Conservation (phyloP, 2,329 filamentous ascomycete genomes). For the Penicillium fuscoglaucum region DNA sequence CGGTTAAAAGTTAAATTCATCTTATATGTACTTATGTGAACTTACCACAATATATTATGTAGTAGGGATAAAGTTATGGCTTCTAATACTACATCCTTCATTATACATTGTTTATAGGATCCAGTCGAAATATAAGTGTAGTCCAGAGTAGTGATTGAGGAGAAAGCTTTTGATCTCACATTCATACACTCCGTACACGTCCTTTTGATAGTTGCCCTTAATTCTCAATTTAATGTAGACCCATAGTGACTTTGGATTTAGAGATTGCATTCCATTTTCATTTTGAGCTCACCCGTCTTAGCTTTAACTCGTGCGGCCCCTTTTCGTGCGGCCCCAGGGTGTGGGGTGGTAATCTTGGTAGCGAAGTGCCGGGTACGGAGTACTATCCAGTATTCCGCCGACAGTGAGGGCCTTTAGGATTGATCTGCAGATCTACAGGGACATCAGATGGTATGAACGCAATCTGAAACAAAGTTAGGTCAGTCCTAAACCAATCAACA, state of each 20-base stretch:
- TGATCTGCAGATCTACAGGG: background rate
- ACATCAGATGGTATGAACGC: background rate
- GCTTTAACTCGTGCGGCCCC: no score
- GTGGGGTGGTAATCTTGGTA: background rate
- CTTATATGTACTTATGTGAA: no score
- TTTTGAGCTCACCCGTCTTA: background rate
- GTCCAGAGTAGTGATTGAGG: background rate
- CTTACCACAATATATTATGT: no score
- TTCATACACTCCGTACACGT: background rate
- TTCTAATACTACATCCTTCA: background rate
- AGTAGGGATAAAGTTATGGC: background rate
- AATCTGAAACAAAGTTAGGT: background rate
- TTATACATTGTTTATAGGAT: background rate
- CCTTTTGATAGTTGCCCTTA: background rate
- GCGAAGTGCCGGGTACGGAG: no score
- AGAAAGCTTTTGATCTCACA: background rate
- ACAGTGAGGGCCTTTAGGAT: no score
- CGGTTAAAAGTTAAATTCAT: background rate
- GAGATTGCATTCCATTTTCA: background rate
- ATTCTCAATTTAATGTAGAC: background rate
- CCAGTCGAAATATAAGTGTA: no score
- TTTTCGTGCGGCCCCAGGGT: background rate
- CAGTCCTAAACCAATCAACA: background rate
- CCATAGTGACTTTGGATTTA: background rate
- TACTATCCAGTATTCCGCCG: no score